Conservation (phyloP, 202 grass and related monocot genomes). For the Zoysia matrella region DNA sequence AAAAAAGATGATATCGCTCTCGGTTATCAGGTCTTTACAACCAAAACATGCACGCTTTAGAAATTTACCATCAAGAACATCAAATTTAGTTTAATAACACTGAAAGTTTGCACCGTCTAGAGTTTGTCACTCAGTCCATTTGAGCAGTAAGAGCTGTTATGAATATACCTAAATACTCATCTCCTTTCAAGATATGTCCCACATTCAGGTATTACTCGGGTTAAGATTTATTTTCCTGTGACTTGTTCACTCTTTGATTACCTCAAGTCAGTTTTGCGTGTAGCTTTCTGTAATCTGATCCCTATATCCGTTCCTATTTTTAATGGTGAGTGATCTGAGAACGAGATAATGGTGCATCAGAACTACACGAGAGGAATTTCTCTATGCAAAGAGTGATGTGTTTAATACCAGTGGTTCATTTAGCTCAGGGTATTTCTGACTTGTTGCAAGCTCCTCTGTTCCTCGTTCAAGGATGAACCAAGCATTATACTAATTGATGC, state of each 20-base stretch:
- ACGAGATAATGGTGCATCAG: background rate
- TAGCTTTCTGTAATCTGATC: background rate
- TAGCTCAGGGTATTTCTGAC: background rate
- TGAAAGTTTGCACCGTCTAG: background rate
- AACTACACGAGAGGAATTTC: background rate
- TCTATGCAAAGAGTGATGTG: background rate
- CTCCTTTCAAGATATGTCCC: background rate
- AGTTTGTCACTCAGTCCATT: background rate
- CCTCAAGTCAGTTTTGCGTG: background rate
- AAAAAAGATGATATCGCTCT: background rate
- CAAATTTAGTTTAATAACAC: background rate
- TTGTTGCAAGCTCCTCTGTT: background rate
- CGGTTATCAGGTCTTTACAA: background rate
- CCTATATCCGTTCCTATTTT: background rate
- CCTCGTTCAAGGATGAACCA: background rate
- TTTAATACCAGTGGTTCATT: background rate
- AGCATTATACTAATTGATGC: background rate
- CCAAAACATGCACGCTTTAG: background rate
- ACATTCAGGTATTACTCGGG: background rate
- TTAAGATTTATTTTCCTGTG: background rate
- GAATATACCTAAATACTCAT: background rate
- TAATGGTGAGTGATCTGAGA: background rate
- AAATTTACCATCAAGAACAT: background rate
- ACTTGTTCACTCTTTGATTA: background rate
- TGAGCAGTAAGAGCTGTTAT: background rate